Percentiles rank a stretch among this genome's conserved stretches.
Evolutionary conservation across 1,284 basidiomycete genomes (phyloP).

Genomic region (Apiotrichum mycotoxinovorans): DNA sequence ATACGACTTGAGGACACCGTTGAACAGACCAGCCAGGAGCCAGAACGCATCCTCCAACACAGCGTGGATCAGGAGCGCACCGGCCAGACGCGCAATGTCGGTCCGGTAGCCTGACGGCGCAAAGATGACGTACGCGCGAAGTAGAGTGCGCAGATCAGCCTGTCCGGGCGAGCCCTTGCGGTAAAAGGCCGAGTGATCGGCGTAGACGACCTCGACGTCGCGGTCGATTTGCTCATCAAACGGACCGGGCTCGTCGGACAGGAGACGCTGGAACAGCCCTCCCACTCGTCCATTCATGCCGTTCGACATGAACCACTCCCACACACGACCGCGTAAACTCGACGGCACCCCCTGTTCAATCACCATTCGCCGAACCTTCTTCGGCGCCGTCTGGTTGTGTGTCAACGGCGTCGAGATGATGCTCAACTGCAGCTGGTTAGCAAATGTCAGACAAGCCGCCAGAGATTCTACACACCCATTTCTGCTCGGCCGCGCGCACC

Average conservation of each 20-base stretch:
- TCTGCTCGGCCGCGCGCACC: conserved; percentile 41
- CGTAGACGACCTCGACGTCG: conserved; percentile 54
- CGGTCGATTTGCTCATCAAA: conserved; percentile 60
- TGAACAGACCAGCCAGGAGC: conserved; percentile 66
- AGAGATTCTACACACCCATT: conserved; percentile 34
- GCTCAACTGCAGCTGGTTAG: conserved; percentile 53
- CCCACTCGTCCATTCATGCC: conserved; percentile 65
- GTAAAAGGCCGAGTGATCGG: conserved; percentile 44
- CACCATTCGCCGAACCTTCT: conserved; percentile 76
- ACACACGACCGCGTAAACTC: conserved; percentile 77
- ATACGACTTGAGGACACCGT: conserved; percentile 68
- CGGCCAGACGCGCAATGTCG: conserved; percentile 66
- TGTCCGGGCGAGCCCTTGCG: conserved; percentile 33
- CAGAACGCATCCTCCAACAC: conserved; percentile 91
- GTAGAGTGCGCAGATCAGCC: conserved; percentile 41
- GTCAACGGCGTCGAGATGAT: conserved; percentile 63
- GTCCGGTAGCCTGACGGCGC: conserved; percentile 67
- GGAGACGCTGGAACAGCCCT: conserved; percentile 66
- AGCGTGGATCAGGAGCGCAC: conserved; percentile 72
- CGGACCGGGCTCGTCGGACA: conserved; percentile 58
- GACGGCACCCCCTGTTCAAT: conserved; percentile 73
- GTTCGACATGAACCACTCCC: conserved; percentile 70
- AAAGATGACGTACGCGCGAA: conserved; percentile 43
- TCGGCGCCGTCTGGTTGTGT: conserved; percentile 67
- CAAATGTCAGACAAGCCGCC: neutral